Evolutionary conservation across 2,329 filamentous ascomycete species (phyloP).

Genomic region (Claviceps arundinis): DNA sequence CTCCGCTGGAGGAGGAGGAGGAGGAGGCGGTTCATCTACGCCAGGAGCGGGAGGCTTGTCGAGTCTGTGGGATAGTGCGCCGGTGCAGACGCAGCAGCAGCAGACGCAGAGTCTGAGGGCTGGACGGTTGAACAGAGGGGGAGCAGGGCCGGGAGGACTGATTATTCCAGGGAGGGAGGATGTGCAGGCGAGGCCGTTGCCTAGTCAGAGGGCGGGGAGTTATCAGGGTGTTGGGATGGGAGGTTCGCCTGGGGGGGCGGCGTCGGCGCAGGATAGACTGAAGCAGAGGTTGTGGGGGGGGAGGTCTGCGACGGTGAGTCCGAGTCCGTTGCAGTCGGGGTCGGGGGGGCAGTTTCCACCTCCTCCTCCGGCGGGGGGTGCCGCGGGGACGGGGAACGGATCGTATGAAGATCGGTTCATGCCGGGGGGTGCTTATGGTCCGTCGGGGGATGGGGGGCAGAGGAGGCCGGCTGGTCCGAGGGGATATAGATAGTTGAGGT

Average conservation of each 20-base stretch:
- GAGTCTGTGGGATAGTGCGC: slow-evolving; percentile 43
- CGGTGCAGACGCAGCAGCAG: slow-evolving; percentile 11
- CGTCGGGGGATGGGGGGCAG: slow-evolving; percentile 17
- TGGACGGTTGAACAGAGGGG: slow-evolving; percentile 24
- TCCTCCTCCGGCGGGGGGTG: slow-evolving; percentile 15
- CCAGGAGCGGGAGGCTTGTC: slow-evolving; percentile 25
- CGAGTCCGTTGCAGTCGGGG: slow-evolving; percentile 34
- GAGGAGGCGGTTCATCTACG: too few relatives aligned
- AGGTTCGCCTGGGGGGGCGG: slow-evolving; percentile 17
- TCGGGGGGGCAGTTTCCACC: slow-evolving; percentile 33
- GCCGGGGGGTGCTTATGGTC: slow-evolving; percentile 29
- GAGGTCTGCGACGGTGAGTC: slow-evolving; percentile 26
- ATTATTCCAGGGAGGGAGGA: not conserved
- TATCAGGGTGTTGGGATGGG: slow-evolving; percentile 42
- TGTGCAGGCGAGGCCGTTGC: slow-evolving; percentile 44
- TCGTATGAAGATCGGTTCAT: slow-evolving; percentile 34
- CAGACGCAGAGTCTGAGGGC: slow-evolving; percentile 28
- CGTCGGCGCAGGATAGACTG: slow-evolving; percentile 66
- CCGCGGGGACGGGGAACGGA: slow-evolving; percentile 5
- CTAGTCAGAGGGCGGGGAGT: slow-evolving; percentile 61
- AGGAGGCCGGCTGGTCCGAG: slow-evolving; percentile 32
- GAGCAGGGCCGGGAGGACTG: slow-evolving; percentile 12
- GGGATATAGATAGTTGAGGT: slow-evolving; percentile 15
- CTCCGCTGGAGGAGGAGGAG: slow-evolving; percentile 9
- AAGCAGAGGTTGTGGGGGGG: slow-evolving; percentile 65